These are phyloP conservation scores for Fonsecaea erecta DNA, from an alignment of 2,329 filamentous ascomycete genomes.

Conservation along the genomic window DNA sequence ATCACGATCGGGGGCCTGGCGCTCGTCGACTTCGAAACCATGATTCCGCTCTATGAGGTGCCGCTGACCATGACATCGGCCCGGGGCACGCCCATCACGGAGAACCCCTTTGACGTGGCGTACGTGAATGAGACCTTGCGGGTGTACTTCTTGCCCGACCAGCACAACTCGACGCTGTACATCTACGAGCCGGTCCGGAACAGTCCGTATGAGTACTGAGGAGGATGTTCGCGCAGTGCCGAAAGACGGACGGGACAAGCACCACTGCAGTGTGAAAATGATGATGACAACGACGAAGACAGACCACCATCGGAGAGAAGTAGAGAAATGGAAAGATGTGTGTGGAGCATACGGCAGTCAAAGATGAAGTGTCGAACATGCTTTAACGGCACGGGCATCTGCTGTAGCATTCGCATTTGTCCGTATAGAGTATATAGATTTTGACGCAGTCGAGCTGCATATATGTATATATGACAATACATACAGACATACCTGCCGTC, in stretches of 20 bases:
- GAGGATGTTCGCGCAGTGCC: neutral
- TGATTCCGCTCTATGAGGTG: constrained; percentile 54
- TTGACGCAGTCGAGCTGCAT: neutral
- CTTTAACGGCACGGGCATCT: neutral
- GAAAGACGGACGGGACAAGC: neutral
- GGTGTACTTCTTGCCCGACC: constrained; percentile 56
- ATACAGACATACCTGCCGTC: too few species aligned
- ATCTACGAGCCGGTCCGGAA: constrained; percentile 50
- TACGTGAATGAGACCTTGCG: constrained; percentile 48
- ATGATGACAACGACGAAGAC: neutral
- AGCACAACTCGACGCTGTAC: constrained; percentile 54
- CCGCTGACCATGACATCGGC: constrained; percentile 51
- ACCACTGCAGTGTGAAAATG: neutral
- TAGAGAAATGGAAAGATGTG: neutral
- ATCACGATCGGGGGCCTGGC: constrained; percentile 53
- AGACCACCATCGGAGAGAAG: neutral
- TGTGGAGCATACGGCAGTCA: neutral
- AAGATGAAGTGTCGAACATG: neutral
- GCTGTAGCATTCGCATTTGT: neutral
- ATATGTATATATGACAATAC: neutral
- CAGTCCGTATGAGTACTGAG: constrained; percentile 27
- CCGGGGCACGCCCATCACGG: constrained; percentile 49
- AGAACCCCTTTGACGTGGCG: constrained; percentile 56
- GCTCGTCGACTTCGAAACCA: constrained; percentile 51
- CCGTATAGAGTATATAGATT: neutral